Evolutionary conservation across 1,284 basidiomycete genomes (phyloP).

Genomic region (Cutaneotrichosporon mucoides): DNA sequence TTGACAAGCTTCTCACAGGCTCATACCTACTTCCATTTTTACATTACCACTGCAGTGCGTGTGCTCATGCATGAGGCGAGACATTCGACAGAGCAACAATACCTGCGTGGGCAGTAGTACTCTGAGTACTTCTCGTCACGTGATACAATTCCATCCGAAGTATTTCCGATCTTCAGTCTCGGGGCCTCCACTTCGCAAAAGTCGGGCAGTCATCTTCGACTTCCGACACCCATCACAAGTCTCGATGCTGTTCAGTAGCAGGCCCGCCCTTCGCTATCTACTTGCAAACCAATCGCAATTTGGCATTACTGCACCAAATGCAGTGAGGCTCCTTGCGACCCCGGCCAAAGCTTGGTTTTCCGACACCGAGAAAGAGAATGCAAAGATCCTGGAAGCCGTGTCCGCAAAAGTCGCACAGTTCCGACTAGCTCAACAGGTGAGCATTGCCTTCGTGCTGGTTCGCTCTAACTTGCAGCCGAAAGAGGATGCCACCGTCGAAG

Average conservation of each 20-base stretch:
- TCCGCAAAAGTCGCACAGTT: conserved; percentile 8
- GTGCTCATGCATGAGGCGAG: too few relatives aligned
- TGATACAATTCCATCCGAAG: not conserved
- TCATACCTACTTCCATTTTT: too few relatives aligned
- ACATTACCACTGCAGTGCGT: too few relatives aligned
- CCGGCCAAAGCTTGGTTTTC: conserved; percentile 6
- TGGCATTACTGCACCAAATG: too few relatives aligned
- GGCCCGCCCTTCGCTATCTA: not conserved
- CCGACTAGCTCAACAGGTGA: conserved; percentile 6
- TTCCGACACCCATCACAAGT: too few relatives aligned
- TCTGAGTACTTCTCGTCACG: not conserved
- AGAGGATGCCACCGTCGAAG: conserved; percentile 26
- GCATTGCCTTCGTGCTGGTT: not conserved
- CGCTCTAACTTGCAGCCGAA: conserved; percentile 7
- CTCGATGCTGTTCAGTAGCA: not conserved
- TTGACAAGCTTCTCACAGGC: too few relatives aligned
- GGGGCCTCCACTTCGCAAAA: not conserved
- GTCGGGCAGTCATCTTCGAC: not conserved
- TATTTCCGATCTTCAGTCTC: not conserved
- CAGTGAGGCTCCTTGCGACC: not conserved
- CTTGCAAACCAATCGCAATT: not conserved
- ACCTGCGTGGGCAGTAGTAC: too few relatives aligned
- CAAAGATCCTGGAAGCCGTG: conserved; percentile 13
- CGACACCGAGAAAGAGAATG: conserved; percentile 9
- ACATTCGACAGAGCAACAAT: too few relatives aligned